A percentile compares a stretch with the other conserved stretches of the same genome.
Conservation (phyloP, 2,329 filamentous ascomycete genomes). For the Huntiella decipiens region DNA sequence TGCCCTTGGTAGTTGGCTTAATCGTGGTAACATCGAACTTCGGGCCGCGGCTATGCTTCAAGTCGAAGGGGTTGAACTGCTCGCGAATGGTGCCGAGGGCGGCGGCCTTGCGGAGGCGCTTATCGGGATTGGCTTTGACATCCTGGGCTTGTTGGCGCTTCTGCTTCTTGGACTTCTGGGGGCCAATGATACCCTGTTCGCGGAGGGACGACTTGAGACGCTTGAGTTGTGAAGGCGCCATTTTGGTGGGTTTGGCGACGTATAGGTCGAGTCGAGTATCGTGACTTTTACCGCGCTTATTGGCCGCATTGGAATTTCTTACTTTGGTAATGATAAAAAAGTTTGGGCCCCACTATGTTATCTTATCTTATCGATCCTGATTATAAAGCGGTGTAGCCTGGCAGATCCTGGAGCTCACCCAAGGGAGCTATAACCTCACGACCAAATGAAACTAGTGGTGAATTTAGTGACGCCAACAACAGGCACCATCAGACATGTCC, state of each 20-base stretch:
- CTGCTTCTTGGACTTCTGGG: conserved; percentile 90
- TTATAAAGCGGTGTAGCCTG: too few species aligned
- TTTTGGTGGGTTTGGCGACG: conserved; percentile 23
- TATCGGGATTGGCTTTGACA: conserved; percentile 45
- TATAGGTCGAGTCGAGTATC: too few species aligned
- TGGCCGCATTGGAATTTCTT: too few species aligned
- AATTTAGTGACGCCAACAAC: too few species aligned
- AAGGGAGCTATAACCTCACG: too few species aligned
- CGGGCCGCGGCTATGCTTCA: conserved; percentile 60
- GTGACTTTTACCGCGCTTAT: too few species aligned
- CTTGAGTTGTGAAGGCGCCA: conserved; percentile 94
- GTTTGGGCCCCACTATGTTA: neutral
- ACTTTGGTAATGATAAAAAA: neutral
- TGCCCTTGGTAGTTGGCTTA: conserved; percentile 35
- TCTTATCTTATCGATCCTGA: too few species aligned
- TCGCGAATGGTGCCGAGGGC: conserved; percentile 77
- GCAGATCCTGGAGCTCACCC: too few species aligned
- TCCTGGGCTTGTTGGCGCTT: conserved; percentile 55
- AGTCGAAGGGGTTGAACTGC: conserved; percentile 94
- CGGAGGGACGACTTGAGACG: conserved; percentile 78
- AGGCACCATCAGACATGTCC: too few species aligned
- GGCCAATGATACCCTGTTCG: conserved; percentile 76
- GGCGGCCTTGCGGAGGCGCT: conserved; percentile 56
- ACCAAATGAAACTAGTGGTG: too few species aligned
- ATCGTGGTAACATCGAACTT: conserved; percentile 74